These are phyloP conservation scores for Colletotrichum costaricense DNA, from an alignment of 2,329 filamentous ascomycete species.

Conservation along the genomic window DNA sequence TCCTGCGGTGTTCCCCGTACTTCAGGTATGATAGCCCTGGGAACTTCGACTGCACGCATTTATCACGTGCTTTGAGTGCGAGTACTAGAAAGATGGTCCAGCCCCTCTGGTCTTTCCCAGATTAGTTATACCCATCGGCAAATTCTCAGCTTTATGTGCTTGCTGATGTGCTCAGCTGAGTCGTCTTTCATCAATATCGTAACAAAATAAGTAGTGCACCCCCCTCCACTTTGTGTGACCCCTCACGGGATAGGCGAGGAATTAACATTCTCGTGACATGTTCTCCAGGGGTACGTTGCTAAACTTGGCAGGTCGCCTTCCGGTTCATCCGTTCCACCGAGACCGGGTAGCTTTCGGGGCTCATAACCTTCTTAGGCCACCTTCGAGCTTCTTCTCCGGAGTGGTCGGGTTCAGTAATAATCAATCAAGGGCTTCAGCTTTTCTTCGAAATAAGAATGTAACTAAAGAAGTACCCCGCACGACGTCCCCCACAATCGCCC, in stretches of 20 bases:
- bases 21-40: no score
- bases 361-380: background rate
- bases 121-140: no score
- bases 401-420: background rate
- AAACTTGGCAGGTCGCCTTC: conserved; percentile 3
- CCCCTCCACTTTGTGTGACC: background rate
- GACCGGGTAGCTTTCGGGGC: background rate
- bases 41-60: no score
- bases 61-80: no score
- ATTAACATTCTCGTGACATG: background rate
- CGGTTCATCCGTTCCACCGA: conserved; percentile 9
- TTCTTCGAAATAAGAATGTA: background rate
- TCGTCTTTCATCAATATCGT: background rate
- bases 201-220: background rate
- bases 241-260: background rate
- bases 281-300: background rate
- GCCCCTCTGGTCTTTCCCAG: no score
- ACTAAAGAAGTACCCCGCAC: conserved; percentile 19
- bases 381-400: background rate
- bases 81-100: no score
- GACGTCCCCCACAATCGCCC: conserved; percentile 9
- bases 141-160: no score
- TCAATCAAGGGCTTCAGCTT: background rate
- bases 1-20: no score
- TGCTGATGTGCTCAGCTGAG: no score